Evolutionary conservation across 331 rosid genomes (phyloP).

Genomic region (Telfairia occidentalis): DNA sequence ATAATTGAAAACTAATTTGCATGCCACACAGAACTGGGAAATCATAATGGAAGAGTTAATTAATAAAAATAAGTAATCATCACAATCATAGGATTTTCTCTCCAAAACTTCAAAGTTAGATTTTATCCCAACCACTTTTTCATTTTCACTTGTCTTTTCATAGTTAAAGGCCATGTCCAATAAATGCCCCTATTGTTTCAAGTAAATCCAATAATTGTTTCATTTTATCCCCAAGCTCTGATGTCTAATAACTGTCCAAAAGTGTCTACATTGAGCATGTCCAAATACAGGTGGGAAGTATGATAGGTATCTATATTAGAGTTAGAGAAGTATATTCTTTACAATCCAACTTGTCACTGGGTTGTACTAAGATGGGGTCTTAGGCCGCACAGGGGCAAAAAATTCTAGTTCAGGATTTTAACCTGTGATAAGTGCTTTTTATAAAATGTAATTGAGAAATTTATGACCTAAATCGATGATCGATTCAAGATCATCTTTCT

Average conservation of each 20-base stretch:
- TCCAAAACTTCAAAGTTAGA: background rate
- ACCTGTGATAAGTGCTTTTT: too few relatives aligned
- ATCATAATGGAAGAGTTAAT: background rate
- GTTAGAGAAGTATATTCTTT: too few relatives aligned
- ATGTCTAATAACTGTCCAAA: background rate
- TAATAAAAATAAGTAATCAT: background rate
- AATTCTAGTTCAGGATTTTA: too few relatives aligned
- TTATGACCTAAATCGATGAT: too few relatives aligned
- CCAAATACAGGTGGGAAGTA: background rate
- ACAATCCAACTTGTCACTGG: too few relatives aligned
- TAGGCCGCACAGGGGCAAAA: too few relatives aligned
- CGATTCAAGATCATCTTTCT: too few relatives aligned
- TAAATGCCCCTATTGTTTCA: background rate
- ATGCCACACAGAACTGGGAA: background rate
- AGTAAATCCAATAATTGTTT: background rate
- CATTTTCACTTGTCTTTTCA: background rate
- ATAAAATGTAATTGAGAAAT: too few relatives aligned
- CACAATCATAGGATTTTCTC: background rate
- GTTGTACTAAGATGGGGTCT: too few relatives aligned
- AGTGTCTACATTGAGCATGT: background rate
- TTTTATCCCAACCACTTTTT: background rate
- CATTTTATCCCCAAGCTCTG: background rate
- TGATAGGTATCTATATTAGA: too few relatives aligned
- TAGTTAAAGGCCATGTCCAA: background rate
- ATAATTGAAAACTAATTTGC: background rate